Percentiles rank a stretch among this genome's conserved stretches.
These are phyloP conservation scores for Cladorrhinum samala DNA, from an alignment of 495 filamentous ascomycete genomes.

Conservation along the genomic window DNA sequence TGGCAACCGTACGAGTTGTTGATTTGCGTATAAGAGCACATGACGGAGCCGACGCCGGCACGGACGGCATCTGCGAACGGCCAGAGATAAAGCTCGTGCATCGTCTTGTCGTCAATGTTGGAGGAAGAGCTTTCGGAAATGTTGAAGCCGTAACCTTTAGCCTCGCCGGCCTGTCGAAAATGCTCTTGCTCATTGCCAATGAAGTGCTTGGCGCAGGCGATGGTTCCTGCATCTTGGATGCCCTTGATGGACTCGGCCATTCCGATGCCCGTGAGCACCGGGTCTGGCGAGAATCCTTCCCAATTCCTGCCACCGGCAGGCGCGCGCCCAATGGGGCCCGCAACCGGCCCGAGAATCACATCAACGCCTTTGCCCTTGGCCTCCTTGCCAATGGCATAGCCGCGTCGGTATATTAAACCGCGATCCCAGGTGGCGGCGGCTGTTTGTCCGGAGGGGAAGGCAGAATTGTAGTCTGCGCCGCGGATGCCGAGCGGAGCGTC, in stretches of 20 bases:
- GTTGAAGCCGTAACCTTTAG: conserved; percentile 54
- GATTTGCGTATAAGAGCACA: conserved; percentile 93
- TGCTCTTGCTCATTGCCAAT: conserved; percentile 74
- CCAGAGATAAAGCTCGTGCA: conserved; percentile 95
- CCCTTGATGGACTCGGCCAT: conserved; percentile 73
- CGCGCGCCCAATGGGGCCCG: conserved; percentile 71
- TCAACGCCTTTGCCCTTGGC: conserved; percentile 79
- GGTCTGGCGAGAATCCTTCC: conserved; percentile 75
- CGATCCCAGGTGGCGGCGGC: conserved; percentile 73
- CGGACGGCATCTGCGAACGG: conserved; percentile 39
- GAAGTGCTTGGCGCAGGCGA: conserved; percentile 80
- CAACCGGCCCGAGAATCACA: conserved; percentile 81
- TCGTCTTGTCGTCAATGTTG: conserved; percentile 87
- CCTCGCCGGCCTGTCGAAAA: conserved; percentile 71
- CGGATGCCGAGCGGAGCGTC: conserved; percentile 85
- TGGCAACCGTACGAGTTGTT: conserved; percentile 84
- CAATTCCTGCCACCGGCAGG: conserved; percentile 86
- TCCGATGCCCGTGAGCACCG: conserved; percentile 65
- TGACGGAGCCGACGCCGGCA: conserved; percentile 70
- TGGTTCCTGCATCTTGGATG: conserved; percentile 73
- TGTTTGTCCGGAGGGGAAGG: conserved; percentile 76
- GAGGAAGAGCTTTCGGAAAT: conserved; percentile 62
- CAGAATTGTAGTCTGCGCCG: conserved; percentile 67
- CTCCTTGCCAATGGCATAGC: conserved; percentile 73
- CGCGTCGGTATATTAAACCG: conserved; percentile 64